A percentile compares a stretch with the other conserved stretches of the same genome.
Conservation (phyloP, 73 alveolate genomes). For the Tetrahymena elliotti region DNA sequence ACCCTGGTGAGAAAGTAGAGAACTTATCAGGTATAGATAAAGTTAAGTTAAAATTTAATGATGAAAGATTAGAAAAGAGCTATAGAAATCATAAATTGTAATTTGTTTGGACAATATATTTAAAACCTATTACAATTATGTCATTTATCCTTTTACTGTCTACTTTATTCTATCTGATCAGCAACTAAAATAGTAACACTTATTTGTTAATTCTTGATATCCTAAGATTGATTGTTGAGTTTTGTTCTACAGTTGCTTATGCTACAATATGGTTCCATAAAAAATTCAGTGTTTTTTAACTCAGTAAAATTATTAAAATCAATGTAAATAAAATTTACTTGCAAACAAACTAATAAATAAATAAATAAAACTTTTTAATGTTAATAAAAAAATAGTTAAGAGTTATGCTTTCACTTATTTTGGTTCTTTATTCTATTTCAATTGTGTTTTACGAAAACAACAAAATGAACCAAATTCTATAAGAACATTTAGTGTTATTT, state of each 20-base stretch:
- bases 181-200: background rate
- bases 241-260: background rate
- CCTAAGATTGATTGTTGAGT: background rate
- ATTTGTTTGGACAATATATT: background rate
- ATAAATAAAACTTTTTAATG: background rate
- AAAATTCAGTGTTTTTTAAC: background rate
- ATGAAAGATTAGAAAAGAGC: background rate
- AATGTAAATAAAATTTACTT: background rate
- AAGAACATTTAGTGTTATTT: background rate
- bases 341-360: background rate
- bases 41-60: background rate
- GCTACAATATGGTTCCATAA: background rate
- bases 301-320: background rate
- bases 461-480: background rate
- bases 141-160: background rate
- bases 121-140: background rate
- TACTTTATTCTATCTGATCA: background rate
- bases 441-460: background rate
- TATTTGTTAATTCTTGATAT: background rate
- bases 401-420: background rate
- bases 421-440: background rate
- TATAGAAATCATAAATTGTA: background rate
- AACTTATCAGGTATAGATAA: background rate
- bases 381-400: background rate
- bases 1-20: background rate